Base-by-base conservation (phyloP, 2,329 filamentous ascomycete species). In the Pestalotiopsis sp. region DNA sequence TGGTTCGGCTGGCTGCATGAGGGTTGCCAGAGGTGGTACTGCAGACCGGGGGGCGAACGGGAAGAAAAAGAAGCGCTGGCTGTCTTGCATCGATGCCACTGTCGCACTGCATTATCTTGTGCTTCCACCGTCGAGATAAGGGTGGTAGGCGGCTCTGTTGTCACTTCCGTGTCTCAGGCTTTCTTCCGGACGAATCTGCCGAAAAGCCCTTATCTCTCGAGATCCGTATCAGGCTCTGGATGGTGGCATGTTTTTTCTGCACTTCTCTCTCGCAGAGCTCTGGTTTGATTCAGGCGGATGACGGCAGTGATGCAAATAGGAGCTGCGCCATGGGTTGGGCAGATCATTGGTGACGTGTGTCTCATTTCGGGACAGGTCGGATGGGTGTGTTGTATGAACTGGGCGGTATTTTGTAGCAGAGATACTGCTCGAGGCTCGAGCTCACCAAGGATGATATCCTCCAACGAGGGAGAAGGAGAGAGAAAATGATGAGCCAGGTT, bases 71-170 rank as follows among this genome's bases (percentile, higher is more conserved):
- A 20, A 20, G 45, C 17, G 45, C 45, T 52, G 17, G n/a, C 31
- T 25, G n/a, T 11, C 25, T 38, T 45, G 61, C 61, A 41, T 49
- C 12, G 36, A 36, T 11, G 20, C 38, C 20, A 39, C 36, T 25
- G 61, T 64, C 14, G 38, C 36, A 64, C 38, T 64, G 61, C 61
- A 64, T 64, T 64, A 64, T 64, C 41, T 56, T 23, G 63, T 49
- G 20, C 14, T 66, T 66, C 27, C 39, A 20, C 41, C 27, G 57
- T 45, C 63, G 23, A 66, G 63, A 66, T 56, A 66, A 57, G 63
- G 20, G 31, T 36, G 7, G 31, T 9, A 52, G 17, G 45, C 45
- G 45, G 45, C 45, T 52, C 45, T 52, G 45, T 52, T 17, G 20
- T 14, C 23, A 63, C 38, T 59, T 17, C 27, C 23, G 25, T n/a